Evolutionary conservation across 1,284 basidiomycete genomes (phyloP).

Genomic region (Cutaneotrichosporon cutaneum): DNA sequence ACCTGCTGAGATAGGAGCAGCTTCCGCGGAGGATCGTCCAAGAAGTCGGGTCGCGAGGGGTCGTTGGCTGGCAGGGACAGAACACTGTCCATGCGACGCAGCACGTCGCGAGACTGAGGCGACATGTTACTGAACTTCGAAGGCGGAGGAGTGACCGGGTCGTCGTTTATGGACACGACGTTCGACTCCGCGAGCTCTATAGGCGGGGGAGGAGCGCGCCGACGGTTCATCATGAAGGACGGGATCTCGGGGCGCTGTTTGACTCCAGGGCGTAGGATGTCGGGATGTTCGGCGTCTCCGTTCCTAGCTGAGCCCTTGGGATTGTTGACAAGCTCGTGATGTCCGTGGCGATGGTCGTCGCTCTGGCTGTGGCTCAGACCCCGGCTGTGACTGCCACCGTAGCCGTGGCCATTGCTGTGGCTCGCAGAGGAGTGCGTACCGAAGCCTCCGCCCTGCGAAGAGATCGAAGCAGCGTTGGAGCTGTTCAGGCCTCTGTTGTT

Average conservation of each 20-base stretch:
- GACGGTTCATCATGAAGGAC: constrained; percentile 22
- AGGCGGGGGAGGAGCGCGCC: constrained; percentile 21
- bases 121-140: background rate
- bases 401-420: constrained; percentile 4
- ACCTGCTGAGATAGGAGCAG: constrained; percentile 80
- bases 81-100: constrained; percentile 56
- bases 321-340: background rate
- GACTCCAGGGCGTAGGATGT: background rate
- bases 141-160: constrained; percentile 6
- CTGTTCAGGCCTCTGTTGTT: background rate
- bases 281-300: background rate
- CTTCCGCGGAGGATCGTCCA: constrained; percentile 83
- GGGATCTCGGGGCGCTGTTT: constrained; percentile 19
- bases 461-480: background rate
- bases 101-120: constrained; percentile 20
- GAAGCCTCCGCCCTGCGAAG: constrained; percentile 11
- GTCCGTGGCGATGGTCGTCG: constrained; percentile 14
- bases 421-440: background rate
- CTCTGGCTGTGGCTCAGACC: constrained; percentile 7
- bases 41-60: constrained; percentile 62
- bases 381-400: constrained; percentile 1
- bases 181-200: constrained; percentile 23
- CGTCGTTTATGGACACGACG: constrained; percentile 24
- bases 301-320: background rate
- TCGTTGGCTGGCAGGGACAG: constrained; percentile 56